Evolutionary conservation across 164 flowering plant species (phyloP).

Genomic region (Vitis vinifera): ASM3070453v1 NC_081814.1:1170001-1170500

Average conservation of each 20-base stretch:
- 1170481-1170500: background rate
- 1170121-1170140: no score
- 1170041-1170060: no score
- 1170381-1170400: background rate
- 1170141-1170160: background rate
- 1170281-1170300: conserved; percentile 15
- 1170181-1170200: conserved; percentile 1
- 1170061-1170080: no score
- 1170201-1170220: no score
- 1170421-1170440: background rate
- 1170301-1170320: conserved; percentile 1
- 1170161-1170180: background rate
- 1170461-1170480: background rate
- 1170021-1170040: no score
- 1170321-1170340: background rate
- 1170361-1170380: background rate
- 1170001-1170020: no score
- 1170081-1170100: no score
- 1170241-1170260: background rate
- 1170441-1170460: background rate
- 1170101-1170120: no score
- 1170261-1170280: background rate
- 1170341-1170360: background rate
- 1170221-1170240: background rate
- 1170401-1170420: background rate